Conservation (phyloP, 345 rosid genomes). For the Citrus cavaleriei region DNA sequence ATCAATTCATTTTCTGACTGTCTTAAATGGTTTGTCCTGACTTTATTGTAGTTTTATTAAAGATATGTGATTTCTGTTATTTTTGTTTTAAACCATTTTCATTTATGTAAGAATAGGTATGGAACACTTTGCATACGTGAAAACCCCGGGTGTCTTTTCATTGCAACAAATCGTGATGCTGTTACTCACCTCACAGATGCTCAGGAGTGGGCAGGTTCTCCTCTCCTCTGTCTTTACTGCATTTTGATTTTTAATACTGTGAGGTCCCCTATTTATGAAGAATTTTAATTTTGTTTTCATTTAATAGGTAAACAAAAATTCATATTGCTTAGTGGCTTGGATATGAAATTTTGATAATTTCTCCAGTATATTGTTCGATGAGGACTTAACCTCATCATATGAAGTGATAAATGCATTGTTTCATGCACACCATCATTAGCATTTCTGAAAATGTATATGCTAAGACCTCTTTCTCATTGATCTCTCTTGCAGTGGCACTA, state of each 20-base stretch:
- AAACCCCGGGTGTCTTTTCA: conserved; percentile 92
- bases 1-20: too few relatives aligned
- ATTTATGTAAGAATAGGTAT: conserved; percentile 44
- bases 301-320: not conserved
- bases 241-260: not conserved
- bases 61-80: not conserved
- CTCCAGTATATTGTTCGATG: not conserved
- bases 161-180: conserved; percentile 93
- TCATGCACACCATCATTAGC: not conserved
- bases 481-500: not conserved
- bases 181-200: conserved; percentile 93
- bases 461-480: not conserved
- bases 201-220: conserved; percentile 96
- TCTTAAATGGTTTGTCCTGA: too few relatives aligned
- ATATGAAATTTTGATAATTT: not conserved
- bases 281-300: not conserved
- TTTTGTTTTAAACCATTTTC: not conserved
- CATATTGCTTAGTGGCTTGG: not conserved
- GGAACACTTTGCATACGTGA: conserved; percentile 92
- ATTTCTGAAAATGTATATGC: not conserved
- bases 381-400: not conserved
- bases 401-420: not conserved
- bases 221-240: conserved; percentile 5
- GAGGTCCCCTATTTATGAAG: not conserved
- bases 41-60: not conserved